Percentiles rank a stretch among this genome's conserved stretches.
Evolutionary conservation across 2,329 filamentous ascomycete genomes (phyloP).

Genomic region (Paecilomyces fulvus): DNA sequence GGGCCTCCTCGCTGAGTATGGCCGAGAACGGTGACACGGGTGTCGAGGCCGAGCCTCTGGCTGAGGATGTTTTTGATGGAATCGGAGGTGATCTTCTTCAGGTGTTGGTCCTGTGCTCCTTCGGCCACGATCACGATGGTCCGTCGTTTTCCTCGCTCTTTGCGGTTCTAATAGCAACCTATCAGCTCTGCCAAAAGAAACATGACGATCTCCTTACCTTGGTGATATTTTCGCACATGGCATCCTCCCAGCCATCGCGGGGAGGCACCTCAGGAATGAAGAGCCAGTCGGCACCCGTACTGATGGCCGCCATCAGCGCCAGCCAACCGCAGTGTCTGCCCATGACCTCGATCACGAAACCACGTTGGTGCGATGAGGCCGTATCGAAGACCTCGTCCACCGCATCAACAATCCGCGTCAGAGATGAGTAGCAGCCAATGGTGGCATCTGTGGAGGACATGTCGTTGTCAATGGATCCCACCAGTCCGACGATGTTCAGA

Average conservation of each 20-base stretch:
- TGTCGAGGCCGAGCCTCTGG: slow-evolving; percentile 72
- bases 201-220: slow-evolving; percentile 44
- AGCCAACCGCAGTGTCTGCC: slow-evolving; percentile 96
- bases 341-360: slow-evolving; percentile 98
- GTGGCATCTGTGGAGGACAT: slow-evolving; percentile 95
- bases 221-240: slow-evolving; percentile 72
- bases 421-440: slow-evolving; percentile 91
- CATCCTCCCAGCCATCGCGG: slow-evolving; percentile 74
- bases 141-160: slow-evolving; percentile 77
- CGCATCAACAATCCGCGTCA: slow-evolving; percentile 87
- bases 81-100: slow-evolving; percentile 72
- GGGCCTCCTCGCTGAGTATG: slow-evolving; percentile 95
- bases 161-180: slow-evolving; percentile 58
- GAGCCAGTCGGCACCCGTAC: slow-evolving; percentile 89
- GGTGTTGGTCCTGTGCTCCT: slow-evolving; percentile 75
- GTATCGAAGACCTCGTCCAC: slow-evolving; percentile 91
- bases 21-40: slow-evolving; percentile 85
- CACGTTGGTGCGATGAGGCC: slow-evolving; percentile 89
- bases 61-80: slow-evolving; percentile 87
- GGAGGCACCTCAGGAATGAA: slow-evolving; percentile 95
- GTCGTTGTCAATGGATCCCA: slow-evolving; percentile 97
- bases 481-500: slow-evolving; percentile 91
- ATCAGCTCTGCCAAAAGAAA: slow-evolving; percentile 7
- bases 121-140: slow-evolving; percentile 98
- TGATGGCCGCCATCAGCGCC: slow-evolving; percentile 90